Evolutionary conservation across 345 rosid species (phyloP), one percentile per base, ranked within the genome.

Genomic region (Limnanthes douglasii): DNA sequence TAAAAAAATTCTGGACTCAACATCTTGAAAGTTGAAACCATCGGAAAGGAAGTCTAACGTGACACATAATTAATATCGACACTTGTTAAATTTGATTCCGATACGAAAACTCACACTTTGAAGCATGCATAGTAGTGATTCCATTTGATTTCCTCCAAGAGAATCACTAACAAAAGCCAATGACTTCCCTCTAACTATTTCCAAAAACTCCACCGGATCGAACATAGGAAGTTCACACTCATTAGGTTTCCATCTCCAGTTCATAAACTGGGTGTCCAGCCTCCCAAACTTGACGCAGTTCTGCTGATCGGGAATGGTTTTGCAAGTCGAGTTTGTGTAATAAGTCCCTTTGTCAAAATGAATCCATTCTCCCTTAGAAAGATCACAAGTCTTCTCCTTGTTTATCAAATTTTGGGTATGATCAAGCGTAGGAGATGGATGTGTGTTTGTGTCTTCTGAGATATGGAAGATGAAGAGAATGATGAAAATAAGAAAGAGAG

Each of bases 161-260:
- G 96, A 85, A 39, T 85, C 93, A 4, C 93, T 93, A 15, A 85
- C 82, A 29, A 85, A 76, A 0, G 93, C 88, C 68, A 85, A 18
- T 3, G 68, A 73, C 52, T 79, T 76, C 13, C 64, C 88, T 43
- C 75, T 63, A 5, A 85, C 68, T 6, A 73, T 54, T 37, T 76
- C 77, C 0, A 85, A 62, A 50, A 79, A 85, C 68, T 76, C 77
- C 22, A 56, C 58, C 5, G 96, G 85, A 35, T 85, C 61, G 37
- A 85, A 65, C 40, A 68, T 16, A 4, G 96, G 82, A 5, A 85
- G 67, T 31, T 85, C 75, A 22, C 96, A 85, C 0, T 61, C 88
- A 47, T 73, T 63, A 0, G 96, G 96, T 39, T 73, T 73, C 95
- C 93, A 84, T 25, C 70, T 68, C 93, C 95, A 84, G 46, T 60